Conservation (phyloP, 2,329 filamentous ascomycete species). For the Aspergillus caelatus region DNA sequence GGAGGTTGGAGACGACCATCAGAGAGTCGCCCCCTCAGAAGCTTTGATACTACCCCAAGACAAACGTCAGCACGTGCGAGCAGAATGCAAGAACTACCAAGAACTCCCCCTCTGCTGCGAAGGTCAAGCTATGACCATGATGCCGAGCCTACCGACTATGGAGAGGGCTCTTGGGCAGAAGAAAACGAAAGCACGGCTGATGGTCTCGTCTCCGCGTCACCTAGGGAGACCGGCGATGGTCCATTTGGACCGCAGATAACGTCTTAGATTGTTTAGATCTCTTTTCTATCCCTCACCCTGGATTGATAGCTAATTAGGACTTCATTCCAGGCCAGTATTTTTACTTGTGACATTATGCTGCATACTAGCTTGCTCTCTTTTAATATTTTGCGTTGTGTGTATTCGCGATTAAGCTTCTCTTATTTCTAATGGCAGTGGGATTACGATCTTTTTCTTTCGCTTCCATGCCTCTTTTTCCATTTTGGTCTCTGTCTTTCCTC, state of each 20-base stretch:
- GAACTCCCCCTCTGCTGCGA: conserved; percentile 59
- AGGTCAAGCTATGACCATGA: conserved; percentile 62
- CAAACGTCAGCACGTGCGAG: conserved; percentile 36
- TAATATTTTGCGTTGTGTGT: conserved; percentile 7
- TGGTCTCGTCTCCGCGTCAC: conserved; percentile 39
- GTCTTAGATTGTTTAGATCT: conserved; percentile 19
- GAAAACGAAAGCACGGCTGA: conserved; percentile 53
- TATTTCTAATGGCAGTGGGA: conserved; percentile 11
- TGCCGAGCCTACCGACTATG: conserved; percentile 55
- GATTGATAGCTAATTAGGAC: conserved; percentile 9
- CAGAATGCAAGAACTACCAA: conserved; percentile 38
- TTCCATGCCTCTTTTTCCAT: background rate
- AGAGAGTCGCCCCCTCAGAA: conserved; percentile 39
- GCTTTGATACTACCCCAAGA: conserved; percentile 31
- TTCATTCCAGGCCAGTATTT: background rate
- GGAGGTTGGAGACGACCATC: conserved; percentile 33
- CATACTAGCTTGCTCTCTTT: conserved; percentile 1
- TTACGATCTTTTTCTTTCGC: conserved; percentile 13
- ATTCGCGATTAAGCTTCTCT: background rate
- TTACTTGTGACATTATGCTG: conserved; percentile 8
- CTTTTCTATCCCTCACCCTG: conserved; percentile 7
- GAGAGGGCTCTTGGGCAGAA: conserved; percentile 52
- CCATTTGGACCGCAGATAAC: conserved; percentile 37
- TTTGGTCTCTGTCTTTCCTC: background rate
- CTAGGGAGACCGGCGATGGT: conserved; percentile 30